These are phyloP conservation scores for Tylopilus sp. DNA, from an alignment of 768 basidiomycete genomes.

Conservation along the genomic window DNA sequence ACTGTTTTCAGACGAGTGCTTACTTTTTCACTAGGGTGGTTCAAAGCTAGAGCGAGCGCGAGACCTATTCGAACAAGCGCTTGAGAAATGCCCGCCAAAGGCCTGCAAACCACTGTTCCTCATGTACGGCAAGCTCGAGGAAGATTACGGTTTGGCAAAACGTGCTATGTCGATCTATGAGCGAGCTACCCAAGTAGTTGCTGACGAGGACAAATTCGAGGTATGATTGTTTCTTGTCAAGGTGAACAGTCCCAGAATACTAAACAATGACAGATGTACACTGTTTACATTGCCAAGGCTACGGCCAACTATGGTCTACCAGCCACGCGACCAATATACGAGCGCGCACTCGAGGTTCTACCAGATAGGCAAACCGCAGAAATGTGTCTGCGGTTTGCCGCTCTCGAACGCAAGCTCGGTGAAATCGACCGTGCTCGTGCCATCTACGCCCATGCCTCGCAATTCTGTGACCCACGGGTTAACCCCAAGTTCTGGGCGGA, in stretches of 20 bases:
- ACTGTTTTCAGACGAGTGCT: neutral
- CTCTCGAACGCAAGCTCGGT: constrained; percentile 94
- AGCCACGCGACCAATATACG: constrained; percentile 94
- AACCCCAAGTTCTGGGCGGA: constrained; percentile 93
- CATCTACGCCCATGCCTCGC: constrained; percentile 95
- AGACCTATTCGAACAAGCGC: constrained; percentile 95
- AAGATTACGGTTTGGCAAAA: constrained; percentile 93
- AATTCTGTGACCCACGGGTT: constrained; percentile 96
- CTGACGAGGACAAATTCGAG: constrained; percentile 92
- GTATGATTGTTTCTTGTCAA: constrained; percentile 39
- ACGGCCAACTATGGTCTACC: constrained; percentile 94
- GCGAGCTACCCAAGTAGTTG: constrained; percentile 82
- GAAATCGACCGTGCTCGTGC: constrained; percentile 98
- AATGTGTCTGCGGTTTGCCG: constrained; percentile 96
- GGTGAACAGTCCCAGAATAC: neutral
- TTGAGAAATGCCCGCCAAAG: constrained; percentile 94
- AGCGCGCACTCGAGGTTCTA: constrained; percentile 87
- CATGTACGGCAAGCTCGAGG: constrained; percentile 95
- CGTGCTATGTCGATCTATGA: constrained; percentile 96
- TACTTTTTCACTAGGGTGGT: constrained; percentile 61
- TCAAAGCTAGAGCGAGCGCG: constrained; percentile 93
- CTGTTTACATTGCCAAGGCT: constrained; percentile 96
- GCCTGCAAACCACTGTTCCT: constrained; percentile 93
- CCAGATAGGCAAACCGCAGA: constrained; percentile 94
- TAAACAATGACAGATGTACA: constrained; percentile 69